A percentile compares a stretch with the other conserved stretches of the same genome.
phyloP scores from a whole-genome alignment of 2,329 filamentous ascomycete species.

The Plectosphaerella sp. region DNA sequence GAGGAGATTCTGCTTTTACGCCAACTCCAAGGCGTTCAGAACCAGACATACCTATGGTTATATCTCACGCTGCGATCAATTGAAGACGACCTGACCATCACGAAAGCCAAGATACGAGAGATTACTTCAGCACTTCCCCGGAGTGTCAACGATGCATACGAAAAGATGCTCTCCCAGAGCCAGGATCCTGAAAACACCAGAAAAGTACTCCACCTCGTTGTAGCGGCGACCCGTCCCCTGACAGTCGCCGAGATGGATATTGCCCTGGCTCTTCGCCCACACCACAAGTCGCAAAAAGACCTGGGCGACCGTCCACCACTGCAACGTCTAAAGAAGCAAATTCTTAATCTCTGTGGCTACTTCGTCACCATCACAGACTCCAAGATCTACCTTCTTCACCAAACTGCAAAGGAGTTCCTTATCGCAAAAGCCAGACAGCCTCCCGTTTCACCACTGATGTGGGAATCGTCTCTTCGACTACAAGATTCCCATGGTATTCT shows the following conservation, averaged over 20 bases:
- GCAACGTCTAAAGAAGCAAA: neutral
- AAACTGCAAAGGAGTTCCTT: slow-evolving; percentile 26
- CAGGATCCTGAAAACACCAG: neutral
- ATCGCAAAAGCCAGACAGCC: neutral
- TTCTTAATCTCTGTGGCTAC: slow-evolving; percentile 23
- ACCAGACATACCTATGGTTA: slow-evolving; percentile 21
- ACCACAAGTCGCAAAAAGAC: neutral
- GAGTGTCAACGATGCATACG: slow-evolving; percentile 18
- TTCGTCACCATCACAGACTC: slow-evolving; percentile 20
- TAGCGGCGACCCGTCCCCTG: slow-evolving; percentile 6
- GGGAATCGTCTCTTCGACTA: neutral
- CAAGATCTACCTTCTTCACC: slow-evolving; percentile 22
- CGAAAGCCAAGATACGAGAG: slow-evolving; percentile 3
- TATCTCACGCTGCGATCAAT: slow-evolving; percentile 14
- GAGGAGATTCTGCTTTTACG: slow-evolving; percentile 9
- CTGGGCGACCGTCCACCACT: neutral
- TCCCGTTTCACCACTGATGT: neutral
- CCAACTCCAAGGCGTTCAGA: slow-evolving; percentile 8
- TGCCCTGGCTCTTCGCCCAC: neutral
- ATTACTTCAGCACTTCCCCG: slow-evolving; percentile 10
- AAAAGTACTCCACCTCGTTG: neutral
- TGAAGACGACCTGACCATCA: slow-evolving; percentile 6
- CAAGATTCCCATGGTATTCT: neutral
- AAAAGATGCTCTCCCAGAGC: slow-evolving; percentile 15
- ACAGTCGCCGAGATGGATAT: slow-evolving; percentile 4